Conservation (phyloP, 2,329 filamentous ascomycete genomes). For the Neurospora sp. region DNA sequence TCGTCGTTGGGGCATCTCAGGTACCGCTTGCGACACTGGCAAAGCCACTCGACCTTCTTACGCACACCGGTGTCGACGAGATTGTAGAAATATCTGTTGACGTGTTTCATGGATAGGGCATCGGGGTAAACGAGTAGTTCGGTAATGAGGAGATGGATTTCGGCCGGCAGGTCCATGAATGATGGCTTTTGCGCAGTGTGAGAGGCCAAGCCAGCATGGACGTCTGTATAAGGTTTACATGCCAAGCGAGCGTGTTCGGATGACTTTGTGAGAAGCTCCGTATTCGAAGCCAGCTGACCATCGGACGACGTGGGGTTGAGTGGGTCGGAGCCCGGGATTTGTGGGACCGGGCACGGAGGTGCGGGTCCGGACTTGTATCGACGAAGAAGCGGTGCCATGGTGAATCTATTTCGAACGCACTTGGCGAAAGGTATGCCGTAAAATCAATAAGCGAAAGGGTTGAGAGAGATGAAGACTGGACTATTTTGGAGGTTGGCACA, state of each 20-base stretch:
- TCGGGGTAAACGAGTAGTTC: slow-evolving; percentile 58
- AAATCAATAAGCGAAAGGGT: neutral
- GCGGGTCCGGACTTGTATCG: neutral
- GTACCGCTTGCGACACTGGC: slow-evolving; percentile 52
- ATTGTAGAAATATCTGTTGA: slow-evolving; percentile 51
- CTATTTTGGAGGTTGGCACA: neutral
- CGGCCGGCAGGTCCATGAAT: slow-evolving; percentile 48
- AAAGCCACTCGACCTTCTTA: slow-evolving; percentile 60
- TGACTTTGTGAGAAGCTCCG: neutral
- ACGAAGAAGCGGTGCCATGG: neutral
- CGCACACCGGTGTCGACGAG: slow-evolving; percentile 56
- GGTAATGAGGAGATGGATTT: slow-evolving; percentile 57
- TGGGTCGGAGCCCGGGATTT: neutral
- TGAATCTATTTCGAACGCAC: neutral
- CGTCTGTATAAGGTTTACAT: neutral
- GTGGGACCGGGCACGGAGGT: neutral
- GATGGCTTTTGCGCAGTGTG: neutral
- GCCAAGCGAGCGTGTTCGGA: neutral
- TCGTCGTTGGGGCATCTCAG: slow-evolving; percentile 55
- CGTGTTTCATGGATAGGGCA: slow-evolving; percentile 60
- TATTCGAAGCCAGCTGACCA: neutral
- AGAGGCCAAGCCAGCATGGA: neutral
- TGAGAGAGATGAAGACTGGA: neutral
- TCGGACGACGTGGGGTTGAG: neutral
- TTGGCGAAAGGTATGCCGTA: neutral